Conservation (phyloP, 768 basidiomycete species). For the Pluteus cervinus region DNA sequence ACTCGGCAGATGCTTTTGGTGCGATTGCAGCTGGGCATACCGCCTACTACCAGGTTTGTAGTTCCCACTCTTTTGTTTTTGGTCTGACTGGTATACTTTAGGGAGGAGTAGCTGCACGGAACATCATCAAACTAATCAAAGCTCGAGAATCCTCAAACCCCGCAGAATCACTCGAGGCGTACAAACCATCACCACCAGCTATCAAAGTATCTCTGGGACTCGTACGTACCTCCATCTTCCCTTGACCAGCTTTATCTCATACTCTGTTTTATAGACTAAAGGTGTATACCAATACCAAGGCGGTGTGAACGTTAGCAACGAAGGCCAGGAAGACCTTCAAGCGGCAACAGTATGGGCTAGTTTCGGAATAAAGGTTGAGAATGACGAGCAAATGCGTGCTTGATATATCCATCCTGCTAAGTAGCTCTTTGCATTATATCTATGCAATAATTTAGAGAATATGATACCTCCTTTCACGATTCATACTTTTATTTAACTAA, state of each 20-base stretch:
- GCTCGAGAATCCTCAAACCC: slow-evolving; percentile 5
- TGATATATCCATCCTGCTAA: slow-evolving; percentile 9
- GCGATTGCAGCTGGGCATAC: slow-evolving; percentile 57
- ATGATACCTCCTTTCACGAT: too few relatives aligned
- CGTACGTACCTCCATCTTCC: slow-evolving; percentile 26
- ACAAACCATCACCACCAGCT: slow-evolving; percentile 39
- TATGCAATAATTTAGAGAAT: too few relatives aligned
- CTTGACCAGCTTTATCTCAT: not conserved
- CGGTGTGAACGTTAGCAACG: slow-evolving; percentile 35
- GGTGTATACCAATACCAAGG: slow-evolving; percentile 44
- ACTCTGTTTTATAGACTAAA: slow-evolving; percentile 24
- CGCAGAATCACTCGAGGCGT: slow-evolving; percentile 31
- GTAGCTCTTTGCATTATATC: too few relatives aligned
- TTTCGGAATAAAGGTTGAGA: slow-evolving; percentile 34
- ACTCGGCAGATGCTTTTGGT: slow-evolving; percentile 59
- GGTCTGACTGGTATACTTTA: slow-evolving; percentile 6
- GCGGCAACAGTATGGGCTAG: slow-evolving; percentile 41
- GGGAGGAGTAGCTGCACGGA: slow-evolving; percentile 49
- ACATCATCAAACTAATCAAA: slow-evolving; percentile 42
- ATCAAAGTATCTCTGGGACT: slow-evolving; percentile 63
- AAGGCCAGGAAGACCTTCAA: slow-evolving; percentile 41
- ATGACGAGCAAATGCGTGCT: slow-evolving; percentile 27
- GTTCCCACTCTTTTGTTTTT: not conserved
- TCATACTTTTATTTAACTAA: too few relatives aligned
- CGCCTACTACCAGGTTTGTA: slow-evolving; percentile 41